Base-by-base conservation (phyloP, 2,329 filamentous ascomycete species). In the Alternaria rosae region DNA sequence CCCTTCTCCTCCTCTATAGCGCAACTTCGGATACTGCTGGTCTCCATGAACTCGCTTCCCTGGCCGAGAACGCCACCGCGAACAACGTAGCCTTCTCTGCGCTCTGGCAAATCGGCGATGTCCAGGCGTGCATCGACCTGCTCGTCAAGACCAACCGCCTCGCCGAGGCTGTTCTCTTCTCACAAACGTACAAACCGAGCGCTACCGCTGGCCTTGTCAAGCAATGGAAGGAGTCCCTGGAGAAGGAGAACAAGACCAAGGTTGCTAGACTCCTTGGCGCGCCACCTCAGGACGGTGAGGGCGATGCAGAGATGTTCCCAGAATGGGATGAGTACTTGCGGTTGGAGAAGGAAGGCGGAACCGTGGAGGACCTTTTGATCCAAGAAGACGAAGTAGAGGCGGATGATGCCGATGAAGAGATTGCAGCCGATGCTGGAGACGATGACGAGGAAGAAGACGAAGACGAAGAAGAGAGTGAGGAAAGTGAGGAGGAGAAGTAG, bases 1-100 rank as follows among this genome's bases (percentile, higher is more conserved):
- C 93, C 1, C 82, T 98, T 8, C 86, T 99, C 1, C 87, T 99
- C 3, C 84, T 99, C 23, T 92, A 97, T 84, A 93, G 92, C 2
- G 93, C 94, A 42, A 96, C 92, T 3, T 90, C 90, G 45, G 91
- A 97, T 80, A 85, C 87, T 25, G 87, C 88, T 12, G 94, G 94
- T 0, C 85, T 99, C 6, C 82, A 86, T 26, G 84, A 87, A 55
- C 84, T 99, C 15, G 91, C 92, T 0, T 80, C 85, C 11, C 90
- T 95, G 74, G 94, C 95, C 0, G 86, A 91, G 57, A 88, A 89
- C 59, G 87, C 89, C 0, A 92, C 92, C 11, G 88, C 91, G 5
- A 93, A 97, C 83, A 99, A 99, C 75, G 89, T 99, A 41, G 93
- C 93, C 1, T 99, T 99, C 79, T 93, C 91, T 28, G 92, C 91